phyloP scores from a whole-genome alignment of 306 rosid species.

The Malus asiatica region DNA sequence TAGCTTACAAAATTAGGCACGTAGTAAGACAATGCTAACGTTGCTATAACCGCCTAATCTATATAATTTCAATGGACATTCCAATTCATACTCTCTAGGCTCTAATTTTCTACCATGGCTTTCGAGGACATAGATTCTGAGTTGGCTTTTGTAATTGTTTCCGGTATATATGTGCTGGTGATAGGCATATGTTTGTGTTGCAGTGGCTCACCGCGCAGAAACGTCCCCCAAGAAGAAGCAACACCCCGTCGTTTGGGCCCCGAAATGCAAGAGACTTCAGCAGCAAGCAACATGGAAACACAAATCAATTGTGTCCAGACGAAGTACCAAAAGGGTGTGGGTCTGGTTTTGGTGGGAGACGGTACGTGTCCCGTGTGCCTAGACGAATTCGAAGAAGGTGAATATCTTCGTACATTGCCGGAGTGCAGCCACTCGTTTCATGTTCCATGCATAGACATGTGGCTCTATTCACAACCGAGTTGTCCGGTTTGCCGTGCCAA shows the following conservation, averaged over 20 bases:
- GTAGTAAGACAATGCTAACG: slow-evolving; percentile 9
- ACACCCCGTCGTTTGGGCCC: not conserved
- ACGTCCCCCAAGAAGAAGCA: not conserved
- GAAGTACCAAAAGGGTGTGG: slow-evolving; percentile 15
- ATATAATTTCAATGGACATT: slow-evolving; percentile 8
- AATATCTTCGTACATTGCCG: slow-evolving; percentile 44
- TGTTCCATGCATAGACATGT: slow-evolving; percentile 52
- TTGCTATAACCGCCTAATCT: slow-evolving; percentile 20
- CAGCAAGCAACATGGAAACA: not conserved
- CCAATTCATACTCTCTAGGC: not conserved
- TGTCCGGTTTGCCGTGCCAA: slow-evolving; percentile 57
- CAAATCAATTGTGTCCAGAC: slow-evolving; percentile 32
- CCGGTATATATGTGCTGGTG: not conserved
- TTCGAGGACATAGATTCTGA: not conserved
- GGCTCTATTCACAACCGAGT: slow-evolving; percentile 49
- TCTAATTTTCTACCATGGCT: not conserved
- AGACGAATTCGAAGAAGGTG: slow-evolving; percentile 60
- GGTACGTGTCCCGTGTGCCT: slow-evolving; percentile 50
- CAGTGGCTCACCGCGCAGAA: not conserved
- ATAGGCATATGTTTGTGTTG: not conserved
- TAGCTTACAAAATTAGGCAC: not conserved
- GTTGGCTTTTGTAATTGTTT: not conserved
- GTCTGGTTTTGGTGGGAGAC: not conserved
- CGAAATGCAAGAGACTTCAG: not conserved
- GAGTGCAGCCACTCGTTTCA: slow-evolving; percentile 68